Percentiles rank a stretch among this genome's conserved stretches.
Conservation (phyloP, 2,329 filamentous ascomycete genomes). For the Fusarium falciforme region DNA sequence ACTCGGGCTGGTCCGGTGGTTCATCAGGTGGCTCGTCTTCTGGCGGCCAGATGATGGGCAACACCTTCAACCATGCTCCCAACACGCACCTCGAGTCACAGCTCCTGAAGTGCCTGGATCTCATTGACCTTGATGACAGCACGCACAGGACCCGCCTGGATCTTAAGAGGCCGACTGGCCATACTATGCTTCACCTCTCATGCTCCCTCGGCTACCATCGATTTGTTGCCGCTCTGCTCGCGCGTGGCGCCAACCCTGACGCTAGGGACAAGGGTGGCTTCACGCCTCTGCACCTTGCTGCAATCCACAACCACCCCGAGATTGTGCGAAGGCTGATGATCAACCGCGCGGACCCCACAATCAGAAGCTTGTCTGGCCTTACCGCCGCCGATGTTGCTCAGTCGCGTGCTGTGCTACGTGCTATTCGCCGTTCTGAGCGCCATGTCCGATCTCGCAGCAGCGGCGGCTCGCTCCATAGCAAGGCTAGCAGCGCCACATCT, state of each 20-base stretch:
- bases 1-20: conserved; percentile 59
- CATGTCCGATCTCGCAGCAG: conserved; percentile 78
- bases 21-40: conserved; percentile 54
- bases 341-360: conserved; percentile 76
- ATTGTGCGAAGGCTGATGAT: conserved; percentile 81
- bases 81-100: conserved; percentile 71
- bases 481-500: conserved; percentile 74
- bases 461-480: conserved; percentile 68
- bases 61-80: conserved; percentile 57
- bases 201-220: conserved; percentile 79
- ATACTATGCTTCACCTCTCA: conserved; percentile 84
- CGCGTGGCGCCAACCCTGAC: conserved; percentile 81
- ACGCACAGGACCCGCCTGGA: conserved; percentile 76
- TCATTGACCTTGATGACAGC: conserved; percentile 82
- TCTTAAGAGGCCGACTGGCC: conserved; percentile 72
- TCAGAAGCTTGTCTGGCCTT: conserved; percentile 76
- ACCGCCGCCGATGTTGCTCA: conserved; percentile 78
- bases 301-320: conserved; percentile 78
- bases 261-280: conserved; percentile 82
- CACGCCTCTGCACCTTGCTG: conserved; percentile 84
- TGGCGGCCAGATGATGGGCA: conserved; percentile 56
- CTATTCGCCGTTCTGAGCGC: conserved; percentile 70
- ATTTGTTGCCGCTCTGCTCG: conserved; percentile 81
- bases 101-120: conserved; percentile 79
- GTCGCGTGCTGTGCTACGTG: conserved; percentile 71